Evolutionary conservation across 176 grass and related monocot genomes (phyloP), one percentile per base, ranked within the genome.

Genomic region (Oryza punctata): DNA sequence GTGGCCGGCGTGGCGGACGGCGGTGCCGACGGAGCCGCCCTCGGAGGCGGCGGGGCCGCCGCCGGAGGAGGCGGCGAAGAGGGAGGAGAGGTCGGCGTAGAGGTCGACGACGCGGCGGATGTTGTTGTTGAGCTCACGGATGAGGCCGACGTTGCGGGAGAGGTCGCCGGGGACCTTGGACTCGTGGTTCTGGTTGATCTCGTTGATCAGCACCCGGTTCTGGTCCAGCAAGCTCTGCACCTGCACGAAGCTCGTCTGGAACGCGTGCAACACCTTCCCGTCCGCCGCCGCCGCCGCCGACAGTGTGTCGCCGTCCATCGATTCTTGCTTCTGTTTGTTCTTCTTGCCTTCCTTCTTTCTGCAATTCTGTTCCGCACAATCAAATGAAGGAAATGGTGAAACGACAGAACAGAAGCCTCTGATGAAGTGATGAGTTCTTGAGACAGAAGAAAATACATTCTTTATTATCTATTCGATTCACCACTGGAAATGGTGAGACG

Each of bases 151-250:
- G 73, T 95, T 95, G 67, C 87, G 82, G 50, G 90, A 85, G 12
- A 95, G 90, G 67, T 90, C 86, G 67, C 89, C 90, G 43, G 93
- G 90, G 35, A 88, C 79, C 84, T 90, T 92, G 43, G 93, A 95
- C 86, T 95, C 90, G 71, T 95, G 93, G 85, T 95, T 95, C 75
- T 95, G 90, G 66, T 95, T 95, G 79, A 95, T 95, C 87, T 95
- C 88, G 76, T 76, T 92, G 85, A 95, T 95, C 69, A 95, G 87
- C 1, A 90, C 28, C 4, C 93, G 69, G 82, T 95, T 95, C 82
- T 90, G 87, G 82, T 95, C 93, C 23, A 95, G 84, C 72, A 95
- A 69, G 38, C 82, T 83, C 90, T 95, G 93, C 37, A 95, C 93
- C 91, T 95, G 90, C 78, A 92, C 90, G 80, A 95, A 95, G 88